Percentiles rank a stretch among this genome's conserved stretches.
These are phyloP conservation scores for Ricinus communis DNA, from an alignment of 345 rosid species.

Conservation along the genomic window DNA sequence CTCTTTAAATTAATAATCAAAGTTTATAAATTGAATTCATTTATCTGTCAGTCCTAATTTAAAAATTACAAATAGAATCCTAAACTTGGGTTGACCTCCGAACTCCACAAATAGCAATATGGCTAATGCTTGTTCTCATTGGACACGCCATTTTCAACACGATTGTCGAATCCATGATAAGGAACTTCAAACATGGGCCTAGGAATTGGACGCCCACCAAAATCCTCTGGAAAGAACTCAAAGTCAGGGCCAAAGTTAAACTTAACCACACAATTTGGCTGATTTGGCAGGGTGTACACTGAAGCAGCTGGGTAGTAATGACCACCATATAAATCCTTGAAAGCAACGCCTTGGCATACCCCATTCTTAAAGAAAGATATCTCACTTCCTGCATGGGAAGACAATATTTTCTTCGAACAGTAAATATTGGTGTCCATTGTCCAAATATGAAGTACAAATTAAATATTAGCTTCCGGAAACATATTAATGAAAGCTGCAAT, in stretches of 20 bases:
- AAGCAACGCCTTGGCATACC: slow-evolving; percentile 85
- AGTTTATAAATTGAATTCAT: slow-evolving; percentile 24
- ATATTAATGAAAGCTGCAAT: not conserved
- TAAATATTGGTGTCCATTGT: not conserved
- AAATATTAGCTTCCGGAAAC: not conserved
- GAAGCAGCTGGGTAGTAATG: slow-evolving; percentile 98
- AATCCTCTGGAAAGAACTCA: slow-evolving; percentile 63
- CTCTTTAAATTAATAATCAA: slow-evolving; percentile 19
- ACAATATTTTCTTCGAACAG: not conserved
- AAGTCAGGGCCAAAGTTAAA: slow-evolving; percentile 94
- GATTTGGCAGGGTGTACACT: slow-evolving; percentile 93
- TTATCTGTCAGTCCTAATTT: slow-evolving; percentile 32
- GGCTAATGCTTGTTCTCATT: slow-evolving; percentile 62
- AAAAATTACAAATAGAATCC: slow-evolving; percentile 25
- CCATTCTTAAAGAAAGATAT: slow-evolving; percentile 93
- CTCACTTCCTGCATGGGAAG: slow-evolving; percentile 71
- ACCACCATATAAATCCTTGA: slow-evolving; percentile 75
- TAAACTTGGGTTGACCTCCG: slow-evolving; percentile 22
- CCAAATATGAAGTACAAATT: not conserved
- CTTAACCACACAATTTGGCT: slow-evolving; percentile 79
- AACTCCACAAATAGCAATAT: slow-evolving; percentile 12
- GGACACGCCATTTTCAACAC: slow-evolving; percentile 53
- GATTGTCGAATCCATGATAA: slow-evolving; percentile 62
- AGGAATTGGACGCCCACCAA: slow-evolving; percentile 70
- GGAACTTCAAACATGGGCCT: slow-evolving; percentile 78